Conservation (phyloP, 257 asterid genomes). For the Asclepias syriaca region DNA sequence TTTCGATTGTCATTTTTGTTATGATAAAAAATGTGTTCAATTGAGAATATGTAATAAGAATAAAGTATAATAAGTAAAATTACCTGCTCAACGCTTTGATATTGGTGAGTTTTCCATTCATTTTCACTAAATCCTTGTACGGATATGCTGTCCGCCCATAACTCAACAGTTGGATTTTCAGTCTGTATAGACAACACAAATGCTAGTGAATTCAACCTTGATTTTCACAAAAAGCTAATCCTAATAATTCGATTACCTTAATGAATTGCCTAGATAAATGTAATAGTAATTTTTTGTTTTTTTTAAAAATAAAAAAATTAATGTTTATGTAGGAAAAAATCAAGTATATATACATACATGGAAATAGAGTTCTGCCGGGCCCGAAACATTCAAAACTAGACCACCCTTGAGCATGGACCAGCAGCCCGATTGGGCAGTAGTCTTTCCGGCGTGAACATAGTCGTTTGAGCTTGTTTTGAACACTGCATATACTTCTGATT, state of each 20-base stretch:
- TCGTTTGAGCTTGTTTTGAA: conserved; percentile 16
- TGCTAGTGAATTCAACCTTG: neutral
- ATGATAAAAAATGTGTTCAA: no score
- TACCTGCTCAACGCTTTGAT: conserved; percentile 43
- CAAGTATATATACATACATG: conserved; percentile 16
- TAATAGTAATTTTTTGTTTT: no score
- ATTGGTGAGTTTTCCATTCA: conserved; percentile 57
- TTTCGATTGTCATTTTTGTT: no score
- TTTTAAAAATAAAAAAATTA: no score
- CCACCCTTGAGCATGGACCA: conserved; percentile 57
- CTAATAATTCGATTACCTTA: no score
- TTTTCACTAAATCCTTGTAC: conserved; percentile 54
- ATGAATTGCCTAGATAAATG: no score
- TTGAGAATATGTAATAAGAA: no score
- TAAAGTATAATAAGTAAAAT: no score
- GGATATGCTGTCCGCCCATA: conserved; percentile 42
- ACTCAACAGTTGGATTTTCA: conserved; percentile 16
- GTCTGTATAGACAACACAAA: conserved; percentile 4
- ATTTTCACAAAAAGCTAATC: no score
- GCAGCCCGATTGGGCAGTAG: conserved; percentile 33
- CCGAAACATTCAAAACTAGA: conserved; percentile 24
- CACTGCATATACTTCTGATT: conserved; percentile 24
- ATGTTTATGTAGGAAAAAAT: neutral
- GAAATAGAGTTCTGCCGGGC: conserved; percentile 30
- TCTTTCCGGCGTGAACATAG: conserved; percentile 23